These are phyloP conservation scores for Entomortierella beljakovae DNA, from an alignment of 192 early-diverging fungal species.

Conservation along the genomic window DNA sequence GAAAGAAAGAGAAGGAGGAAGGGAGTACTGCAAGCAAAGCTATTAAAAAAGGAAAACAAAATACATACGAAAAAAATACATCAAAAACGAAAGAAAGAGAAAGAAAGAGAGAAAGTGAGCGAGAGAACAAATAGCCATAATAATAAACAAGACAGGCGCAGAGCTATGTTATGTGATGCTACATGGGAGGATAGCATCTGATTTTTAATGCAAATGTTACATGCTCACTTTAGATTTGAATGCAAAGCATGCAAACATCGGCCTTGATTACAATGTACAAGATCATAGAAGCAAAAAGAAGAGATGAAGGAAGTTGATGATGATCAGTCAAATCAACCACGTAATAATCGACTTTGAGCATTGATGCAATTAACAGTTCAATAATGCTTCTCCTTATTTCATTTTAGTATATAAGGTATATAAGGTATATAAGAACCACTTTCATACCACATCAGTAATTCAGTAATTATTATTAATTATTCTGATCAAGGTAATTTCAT, in stretches of 20 bases:
- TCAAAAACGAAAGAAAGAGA: neutral
- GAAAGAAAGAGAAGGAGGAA: neutral
- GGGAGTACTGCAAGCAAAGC: no score
- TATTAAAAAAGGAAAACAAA: no score
- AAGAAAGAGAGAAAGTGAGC: neutral
- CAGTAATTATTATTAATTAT: no score
- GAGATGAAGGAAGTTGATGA: no score
- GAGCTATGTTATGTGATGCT: neutral
- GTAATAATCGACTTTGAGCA: no score
- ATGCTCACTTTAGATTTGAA: neutral
- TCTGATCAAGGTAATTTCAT: no score
- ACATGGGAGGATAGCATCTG: neutral
- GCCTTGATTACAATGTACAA: neutral
- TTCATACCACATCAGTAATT: no score
- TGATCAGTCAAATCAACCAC: no score
- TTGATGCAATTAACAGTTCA: no score
- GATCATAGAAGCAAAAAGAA: neutral
- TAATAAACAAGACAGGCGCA: neutral
- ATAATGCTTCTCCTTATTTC: neutral
- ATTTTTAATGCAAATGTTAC: neutral
- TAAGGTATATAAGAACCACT: no score
- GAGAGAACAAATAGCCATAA: neutral
- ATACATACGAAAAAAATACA: no score
- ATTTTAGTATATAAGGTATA: neutral
- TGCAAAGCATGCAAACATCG: neutral